Evolutionary conservation across 108 stramenopile genomes (phyloP), one percentile per base, ranked within the genome.

Genomic region (Nannochloropsis gaditana): DNA sequence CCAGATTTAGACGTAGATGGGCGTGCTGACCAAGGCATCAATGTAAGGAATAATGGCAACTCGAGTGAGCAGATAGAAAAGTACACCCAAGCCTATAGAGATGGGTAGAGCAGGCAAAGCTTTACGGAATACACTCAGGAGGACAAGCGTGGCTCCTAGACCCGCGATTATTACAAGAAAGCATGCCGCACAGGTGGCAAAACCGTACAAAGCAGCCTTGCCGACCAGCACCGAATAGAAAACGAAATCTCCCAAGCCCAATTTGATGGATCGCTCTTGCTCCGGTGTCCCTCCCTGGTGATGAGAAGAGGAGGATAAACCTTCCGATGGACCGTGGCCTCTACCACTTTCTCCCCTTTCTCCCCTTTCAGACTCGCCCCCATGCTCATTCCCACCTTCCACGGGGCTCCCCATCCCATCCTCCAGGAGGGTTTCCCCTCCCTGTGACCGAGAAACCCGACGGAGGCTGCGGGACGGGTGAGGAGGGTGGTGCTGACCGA

Each of bases 201-300:
- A 96, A 45, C 96, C 94, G 83, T 94, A 91, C 82, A 92, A 87
- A 5, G 96, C 95, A 44, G 97, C 97, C 85, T 95, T 94, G 82
- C 95, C 93, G 42, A 97, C 96, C 81, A 98, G 90, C 9, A 98
- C 93, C 80, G 92, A 93, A 88, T 98, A 98, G 83, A 98, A 98
- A 17, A 98, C 96, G 88, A 98, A 98, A 87, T 98, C 98, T 0
- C 96, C 96, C 5, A 92, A 90, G 11, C 91, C 92, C 44, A 91
- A 89, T 59, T 87, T 86, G 44, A 89, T 80, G 80, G 11, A 41
- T 31, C 45, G 73, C 42, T 50, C 43, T 19, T 31, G 31, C 8
- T 81, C 80, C 43, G 45, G 21, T 17, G 43, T 11, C n/a, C 44
- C 21, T 86, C 82, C 45, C 47, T 81, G 42, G 44, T 73, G 59